Conservation (phyloP, 179 eudicot genomes). For the Kewa caespitosa region DNA sequence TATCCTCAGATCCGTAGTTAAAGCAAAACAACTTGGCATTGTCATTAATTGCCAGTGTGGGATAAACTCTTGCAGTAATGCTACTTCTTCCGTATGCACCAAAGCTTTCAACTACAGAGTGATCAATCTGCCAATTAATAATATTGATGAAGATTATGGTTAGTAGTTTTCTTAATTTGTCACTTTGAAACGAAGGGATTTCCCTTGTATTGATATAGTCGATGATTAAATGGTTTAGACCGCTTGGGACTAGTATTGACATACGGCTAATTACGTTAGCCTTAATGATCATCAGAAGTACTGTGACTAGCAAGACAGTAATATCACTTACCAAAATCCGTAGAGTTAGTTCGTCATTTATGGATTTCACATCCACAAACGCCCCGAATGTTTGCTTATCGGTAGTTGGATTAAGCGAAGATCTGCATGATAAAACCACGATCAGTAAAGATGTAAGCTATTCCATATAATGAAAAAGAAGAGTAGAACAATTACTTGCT, state of each 20-base stretch:
- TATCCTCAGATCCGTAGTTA: slow-evolving; percentile 47
- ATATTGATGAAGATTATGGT: neutral
- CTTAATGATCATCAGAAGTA: too few relatives aligned
- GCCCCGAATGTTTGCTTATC: slow-evolving; percentile 48
- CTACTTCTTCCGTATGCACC: slow-evolving; percentile 48
- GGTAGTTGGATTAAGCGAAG: slow-evolving; percentile 36
- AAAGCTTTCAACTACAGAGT: slow-evolving; percentile 54
- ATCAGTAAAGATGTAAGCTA: neutral
- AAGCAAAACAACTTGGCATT: slow-evolving; percentile 49
- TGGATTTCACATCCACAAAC: slow-evolving; percentile 47
- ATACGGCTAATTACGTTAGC: too few relatives aligned
- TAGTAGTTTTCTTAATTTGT: too few relatives aligned
- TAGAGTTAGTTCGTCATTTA: slow-evolving; percentile 36
- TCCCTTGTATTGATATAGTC: too few relatives aligned
- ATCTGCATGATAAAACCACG: slow-evolving; percentile 29
- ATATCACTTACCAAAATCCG: slow-evolving; percentile 44
- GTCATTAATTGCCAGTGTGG: slow-evolving; percentile 34
- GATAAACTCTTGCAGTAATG: slow-evolving; percentile 68
- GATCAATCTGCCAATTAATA: slow-evolving; percentile 24
- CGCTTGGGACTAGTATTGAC: too few relatives aligned
- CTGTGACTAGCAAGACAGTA: too few relatives aligned
- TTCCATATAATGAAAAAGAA: neutral
- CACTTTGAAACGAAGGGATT: too few relatives aligned
- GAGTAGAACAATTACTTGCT: slow-evolving; percentile 29
- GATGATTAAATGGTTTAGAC: too few relatives aligned